Conservation (phyloP, 2,329 filamentous ascomycete genomes). For the Colletotrichum theobromicola region DNA sequence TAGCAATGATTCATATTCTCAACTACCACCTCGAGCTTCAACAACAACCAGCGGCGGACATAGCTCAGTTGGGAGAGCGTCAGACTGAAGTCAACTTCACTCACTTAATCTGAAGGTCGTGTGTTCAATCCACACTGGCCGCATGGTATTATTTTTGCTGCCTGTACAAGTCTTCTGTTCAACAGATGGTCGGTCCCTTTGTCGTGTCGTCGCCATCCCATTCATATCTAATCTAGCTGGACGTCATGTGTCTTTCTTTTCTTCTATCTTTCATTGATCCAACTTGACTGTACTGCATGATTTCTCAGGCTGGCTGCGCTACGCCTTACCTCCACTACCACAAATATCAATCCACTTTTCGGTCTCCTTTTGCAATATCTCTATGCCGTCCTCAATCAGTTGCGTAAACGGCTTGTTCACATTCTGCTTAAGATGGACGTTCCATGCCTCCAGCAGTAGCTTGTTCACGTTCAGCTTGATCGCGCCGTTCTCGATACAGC, state of each 20-base stretch:
- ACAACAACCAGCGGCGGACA: constrained; percentile 11
- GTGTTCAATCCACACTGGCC: constrained; percentile 22
- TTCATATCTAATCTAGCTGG: too few relatives aligned
- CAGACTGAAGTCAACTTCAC: constrained; percentile 20
- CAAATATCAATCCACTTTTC: constrained; percentile 29
- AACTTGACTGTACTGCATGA: neutral
- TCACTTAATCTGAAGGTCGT: constrained; percentile 19
- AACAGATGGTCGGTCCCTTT: too few relatives aligned
- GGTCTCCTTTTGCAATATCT: constrained; percentile 23
- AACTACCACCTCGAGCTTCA: fast-evolving
- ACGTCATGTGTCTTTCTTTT: neutral
- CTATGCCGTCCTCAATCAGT: constrained; percentile 27
- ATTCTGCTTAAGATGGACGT: constrained; percentile 21
- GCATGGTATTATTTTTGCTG: neutral
- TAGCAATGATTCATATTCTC: neutral
- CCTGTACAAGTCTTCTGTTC: neutral
- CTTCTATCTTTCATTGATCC: neutral
- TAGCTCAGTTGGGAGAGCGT: constrained; percentile 23
- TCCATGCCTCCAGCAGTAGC: constrained; percentile 4
- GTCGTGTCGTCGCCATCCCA: neutral
- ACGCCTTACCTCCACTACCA: constrained; percentile 28
- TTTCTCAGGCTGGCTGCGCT: too few relatives aligned
- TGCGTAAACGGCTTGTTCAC: constrained; percentile 25
- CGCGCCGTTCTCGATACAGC: constrained; percentile 21
- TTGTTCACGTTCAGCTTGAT: constrained; percentile 25